phyloP scores from a whole-genome alignment of 495 filamentous ascomycete species.

The Friedmanniomyces simplex region DNA sequence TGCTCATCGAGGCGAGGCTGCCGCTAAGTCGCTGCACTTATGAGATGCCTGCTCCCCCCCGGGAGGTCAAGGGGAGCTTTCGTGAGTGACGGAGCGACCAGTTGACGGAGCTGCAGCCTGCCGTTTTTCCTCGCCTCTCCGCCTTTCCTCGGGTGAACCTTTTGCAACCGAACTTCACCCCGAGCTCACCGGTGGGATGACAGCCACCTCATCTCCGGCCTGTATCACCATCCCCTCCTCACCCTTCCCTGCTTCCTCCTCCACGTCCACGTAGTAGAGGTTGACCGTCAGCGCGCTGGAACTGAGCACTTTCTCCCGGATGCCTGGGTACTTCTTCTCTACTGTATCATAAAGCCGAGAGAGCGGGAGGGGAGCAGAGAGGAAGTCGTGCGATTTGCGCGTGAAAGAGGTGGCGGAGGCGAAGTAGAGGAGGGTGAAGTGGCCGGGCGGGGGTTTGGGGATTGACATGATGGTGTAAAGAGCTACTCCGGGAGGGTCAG shows the following conservation, averaged over 20 bases:
- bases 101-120: too few species aligned
- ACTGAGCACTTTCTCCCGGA: slow-evolving; percentile 56
- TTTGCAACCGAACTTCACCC: too few species aligned
- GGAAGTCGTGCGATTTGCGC: slow-evolving; percentile 53
- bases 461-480: slow-evolving; percentile 18
- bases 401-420: slow-evolving; percentile 68
- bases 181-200: slow-evolving; percentile 95
- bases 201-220: slow-evolving; percentile 79
- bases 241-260: slow-evolving; percentile 32
- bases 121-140: too few species aligned
- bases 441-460: slow-evolving; percentile 38
- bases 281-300: slow-evolving; percentile 82
- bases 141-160: too few species aligned
- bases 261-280: slow-evolving; percentile 74
- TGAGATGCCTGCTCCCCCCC: too few species aligned
- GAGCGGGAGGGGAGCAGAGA: slow-evolving; percentile 64
- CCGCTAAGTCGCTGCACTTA: too few species aligned
- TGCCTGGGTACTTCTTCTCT: slow-evolving; percentile 74
- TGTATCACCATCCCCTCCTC: slow-evolving; percentile 42
- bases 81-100: too few species aligned
- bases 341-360: slow-evolving; percentile 55
- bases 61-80: too few species aligned
- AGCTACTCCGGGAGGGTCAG: not conserved
- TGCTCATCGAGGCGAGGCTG: too few species aligned
- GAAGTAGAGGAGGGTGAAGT: slow-evolving; percentile 83